These are phyloP conservation scores for Cyberlindnera maritima DNA, from an alignment of 805 yeast species.

Conservation along the genomic window DNA sequence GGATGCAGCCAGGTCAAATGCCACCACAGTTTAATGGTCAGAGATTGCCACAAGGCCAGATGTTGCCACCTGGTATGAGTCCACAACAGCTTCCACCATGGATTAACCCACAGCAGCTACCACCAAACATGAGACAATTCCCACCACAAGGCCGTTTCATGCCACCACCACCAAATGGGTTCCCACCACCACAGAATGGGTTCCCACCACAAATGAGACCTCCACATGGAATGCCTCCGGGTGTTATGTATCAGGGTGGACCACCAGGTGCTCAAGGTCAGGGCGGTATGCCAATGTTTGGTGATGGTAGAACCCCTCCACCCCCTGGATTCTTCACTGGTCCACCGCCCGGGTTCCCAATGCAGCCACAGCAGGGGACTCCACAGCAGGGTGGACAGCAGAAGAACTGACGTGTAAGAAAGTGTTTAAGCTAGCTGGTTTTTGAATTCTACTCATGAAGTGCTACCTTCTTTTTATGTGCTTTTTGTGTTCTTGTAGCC, in stretches of 20 bases:
- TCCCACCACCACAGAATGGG: slow-evolving; percentile 16
- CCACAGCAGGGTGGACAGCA: slow-evolving; percentile 12
- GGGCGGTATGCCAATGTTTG: slow-evolving; percentile 9
- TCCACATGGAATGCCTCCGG: slow-evolving; percentile 14
- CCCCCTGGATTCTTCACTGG: slow-evolving; percentile 23
- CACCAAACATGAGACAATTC: slow-evolving; percentile 21
- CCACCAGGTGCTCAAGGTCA: slow-evolving; percentile 8
- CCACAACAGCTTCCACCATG: slow-evolving; percentile 24
- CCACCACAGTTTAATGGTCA: slow-evolving; percentile 21
- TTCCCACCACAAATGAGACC: slow-evolving; percentile 14
- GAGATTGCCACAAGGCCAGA: slow-evolving; percentile 10
- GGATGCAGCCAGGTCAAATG: slow-evolving; percentile 14
- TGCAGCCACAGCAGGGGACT: slow-evolving; percentile 13
- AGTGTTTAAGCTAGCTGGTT: neutral
- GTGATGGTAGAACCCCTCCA: slow-evolving; percentile 16
- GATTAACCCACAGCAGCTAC: slow-evolving; percentile 18
- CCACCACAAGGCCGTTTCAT: slow-evolving; percentile 22
- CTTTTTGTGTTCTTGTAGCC: too few species aligned
- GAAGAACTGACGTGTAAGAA: neutral
- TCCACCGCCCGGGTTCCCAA: slow-evolving; percentile 22
- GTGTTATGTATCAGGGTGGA: slow-evolving; percentile 12
- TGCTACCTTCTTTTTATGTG: too few species aligned
- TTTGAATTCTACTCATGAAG: neutral
- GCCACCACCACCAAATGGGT: slow-evolving; percentile 21
- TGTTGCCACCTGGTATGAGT: slow-evolving; percentile 19